Evolutionary conservation across 1,284 basidiomycete genomes (phyloP), one percentile per base, ranked within the genome.

Genomic region (Violaceomyces palustris): DNA sequence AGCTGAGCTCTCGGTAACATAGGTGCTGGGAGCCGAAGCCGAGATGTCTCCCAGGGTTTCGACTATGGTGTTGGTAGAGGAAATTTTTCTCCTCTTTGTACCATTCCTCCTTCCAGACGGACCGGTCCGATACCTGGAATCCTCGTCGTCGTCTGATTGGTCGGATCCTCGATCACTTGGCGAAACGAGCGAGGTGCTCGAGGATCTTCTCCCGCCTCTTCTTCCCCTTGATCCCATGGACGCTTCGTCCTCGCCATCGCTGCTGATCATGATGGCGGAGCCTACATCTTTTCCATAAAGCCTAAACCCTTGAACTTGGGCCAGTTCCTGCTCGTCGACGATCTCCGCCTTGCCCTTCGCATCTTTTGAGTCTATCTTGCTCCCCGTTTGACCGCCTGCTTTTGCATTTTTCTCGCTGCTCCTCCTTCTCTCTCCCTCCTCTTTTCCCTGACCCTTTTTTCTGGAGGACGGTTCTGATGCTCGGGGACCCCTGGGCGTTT

Each of bases 61-160:
- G n/a, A n/a, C n/a, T n/a, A n/a, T n/a, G n/a, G n/a, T n/a, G n/a
- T n/a, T n/a, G n/a, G n/a, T n/a, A n/a, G n/a, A n/a, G n/a, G n/a
- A n/a, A n/a, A n/a, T n/a, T n/a, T n/a, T n/a, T n/a, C n/a, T n/a
- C n/a, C n/a, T n/a, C n/a, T n/a, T n/a, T n/a, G n/a, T n/a, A n/a
- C n/a, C n/a, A n/a, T n/a, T n/a, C n/a, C n/a, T n/a, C n/a, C n/a
- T n/a, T n/a, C n/a, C n/a, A n/a, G n/a, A n/a, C n/a, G n/a, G n/a
- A n/a, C n/a, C n/a, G n/a, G n/a, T n/a, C n/a, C n/a, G n/a, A n/a
- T 59, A 59, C 15, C 56, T 45, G 11, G 56, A 59, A 12, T 59
- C 50, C 26, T 59, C 56, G 7, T 42, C 51, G 14, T 18, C 21
- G 12, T 48, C 45, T 22, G 39, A 34, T 5, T 37, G 35, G 3